Conservation (phyloP, 1,284 basidiomycete genomes). For the Ceratobasidium sp. region DNA sequence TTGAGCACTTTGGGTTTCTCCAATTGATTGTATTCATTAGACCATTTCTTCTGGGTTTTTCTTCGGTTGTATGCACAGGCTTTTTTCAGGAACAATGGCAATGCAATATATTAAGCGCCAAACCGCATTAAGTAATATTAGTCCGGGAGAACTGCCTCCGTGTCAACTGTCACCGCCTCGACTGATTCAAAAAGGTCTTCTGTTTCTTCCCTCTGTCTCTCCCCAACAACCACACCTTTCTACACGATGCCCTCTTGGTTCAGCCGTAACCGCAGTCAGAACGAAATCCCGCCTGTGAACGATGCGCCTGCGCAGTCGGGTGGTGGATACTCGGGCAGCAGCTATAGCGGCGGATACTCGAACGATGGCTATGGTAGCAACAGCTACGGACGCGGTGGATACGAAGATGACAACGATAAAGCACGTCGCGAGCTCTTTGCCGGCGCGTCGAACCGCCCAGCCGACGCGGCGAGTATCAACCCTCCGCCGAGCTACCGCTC, state of each 20-base stretch:
- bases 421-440: conserved; percentile 48
- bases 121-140: conserved; percentile 33
- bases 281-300: conserved; percentile 71
- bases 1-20: background rate
- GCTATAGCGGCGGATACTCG: background rate
- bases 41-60: background rate
- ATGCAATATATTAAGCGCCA: conserved; percentile 14
- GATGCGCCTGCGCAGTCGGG: conserved; percentile 47
- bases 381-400: background rate
- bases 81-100: background rate
- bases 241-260: conserved; percentile 23
- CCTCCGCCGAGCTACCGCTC: conserved; percentile 57
- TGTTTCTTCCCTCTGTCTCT: background rate
- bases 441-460: conserved; percentile 45
- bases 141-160: conserved; percentile 17
- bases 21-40: background rate
- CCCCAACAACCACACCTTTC: background rate
- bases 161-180: conserved; percentile 22
- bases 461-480: conserved; percentile 53
- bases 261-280: conserved; percentile 21
- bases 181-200: background rate
- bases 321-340: background rate
- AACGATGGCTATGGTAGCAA: background rate
- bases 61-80: background rate
- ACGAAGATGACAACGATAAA: conserved; percentile 36